phyloP scores from a whole-genome alignment of 805 yeast species.

The Barnettozyma sucrosica region DNA sequence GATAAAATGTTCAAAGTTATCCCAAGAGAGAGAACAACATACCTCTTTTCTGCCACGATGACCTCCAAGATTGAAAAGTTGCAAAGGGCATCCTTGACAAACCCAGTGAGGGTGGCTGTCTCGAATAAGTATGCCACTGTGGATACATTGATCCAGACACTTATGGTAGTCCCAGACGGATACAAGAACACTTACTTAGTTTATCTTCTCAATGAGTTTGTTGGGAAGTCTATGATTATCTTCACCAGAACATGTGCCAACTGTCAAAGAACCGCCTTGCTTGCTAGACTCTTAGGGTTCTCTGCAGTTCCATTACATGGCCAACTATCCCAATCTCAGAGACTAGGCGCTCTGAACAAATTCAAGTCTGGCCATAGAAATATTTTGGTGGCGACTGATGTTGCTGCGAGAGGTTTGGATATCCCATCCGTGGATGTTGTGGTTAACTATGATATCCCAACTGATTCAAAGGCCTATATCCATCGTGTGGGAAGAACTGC shows the following conservation, averaged over 20 bases:
- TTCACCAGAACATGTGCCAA: slow-evolving; percentile 95
- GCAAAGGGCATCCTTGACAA: slow-evolving; percentile 83
- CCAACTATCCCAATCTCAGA: slow-evolving; percentile 76
- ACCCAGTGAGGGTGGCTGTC: slow-evolving; percentile 90
- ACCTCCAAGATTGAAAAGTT: slow-evolving; percentile 91
- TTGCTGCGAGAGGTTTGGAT: slow-evolving; percentile 87
- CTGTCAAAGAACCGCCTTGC: slow-evolving; percentile 81
- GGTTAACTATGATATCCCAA: slow-evolving; percentile 73
- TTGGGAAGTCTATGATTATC: slow-evolving; percentile 82
- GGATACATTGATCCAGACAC: slow-evolving; percentile 82
- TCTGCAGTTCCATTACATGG: slow-evolving; percentile 93
- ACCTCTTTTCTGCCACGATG: slow-evolving; percentile 93
- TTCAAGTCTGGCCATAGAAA: slow-evolving; percentile 68
- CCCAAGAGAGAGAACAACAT: slow-evolving; percentile 80
- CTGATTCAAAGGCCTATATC: slow-evolving; percentile 77
- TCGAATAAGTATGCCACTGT: slow-evolving; percentile 88
- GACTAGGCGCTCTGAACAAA: slow-evolving; percentile 75
- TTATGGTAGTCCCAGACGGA: slow-evolving; percentile 89
- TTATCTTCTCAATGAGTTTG: slow-evolving; percentile 71
- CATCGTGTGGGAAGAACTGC: slow-evolving; percentile 96
- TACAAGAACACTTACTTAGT: slow-evolving; percentile 84
- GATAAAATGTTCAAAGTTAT: slow-evolving; percentile 80
- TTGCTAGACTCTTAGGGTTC: slow-evolving; percentile 78
- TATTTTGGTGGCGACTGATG: slow-evolving; percentile 76
- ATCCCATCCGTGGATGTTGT: slow-evolving; percentile 77